Conservation (phyloP, 805 yeast genomes). For the Suhomyces kilbournensis region DNA sequence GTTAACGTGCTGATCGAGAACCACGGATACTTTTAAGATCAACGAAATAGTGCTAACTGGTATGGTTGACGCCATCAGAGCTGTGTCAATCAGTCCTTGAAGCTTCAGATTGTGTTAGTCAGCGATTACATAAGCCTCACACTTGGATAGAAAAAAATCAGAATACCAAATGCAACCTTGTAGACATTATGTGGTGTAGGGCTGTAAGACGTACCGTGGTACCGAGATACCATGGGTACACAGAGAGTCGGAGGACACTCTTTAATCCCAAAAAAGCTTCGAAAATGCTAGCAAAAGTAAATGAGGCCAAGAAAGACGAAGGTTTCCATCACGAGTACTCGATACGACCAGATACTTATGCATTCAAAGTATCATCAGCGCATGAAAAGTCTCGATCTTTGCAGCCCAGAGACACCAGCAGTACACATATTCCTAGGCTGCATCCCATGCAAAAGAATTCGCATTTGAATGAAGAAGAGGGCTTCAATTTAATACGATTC, state of each 20-base stretch:
- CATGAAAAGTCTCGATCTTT: conserved; percentile 17
- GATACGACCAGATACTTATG: conserved; percentile 44
- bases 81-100: background rate
- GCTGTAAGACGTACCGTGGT: background rate
- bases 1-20: background rate
- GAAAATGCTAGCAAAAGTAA: conserved; percentile 12
- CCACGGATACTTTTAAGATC: background rate
- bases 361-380: conserved; percentile 35
- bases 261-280: conserved; percentile 12
- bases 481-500: conserved; percentile 31
- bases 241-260: background rate
- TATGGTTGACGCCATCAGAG: background rate
- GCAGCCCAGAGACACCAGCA: conserved; percentile 1
- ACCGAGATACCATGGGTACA: background rate
- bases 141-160: background rate
- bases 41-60: background rate
- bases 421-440: background rate
- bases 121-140: background rate
- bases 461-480: conserved; percentile 1
- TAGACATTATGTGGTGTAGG: background rate
- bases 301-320: conserved; percentile 9
- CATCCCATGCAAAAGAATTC: conserved; percentile 26
- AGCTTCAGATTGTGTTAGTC: background rate
- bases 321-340: conserved; percentile 40
- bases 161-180: background rate